Evolutionary conservation across 305 asterid species (phyloP).

Genomic region (Rubia peregrina): DNA sequence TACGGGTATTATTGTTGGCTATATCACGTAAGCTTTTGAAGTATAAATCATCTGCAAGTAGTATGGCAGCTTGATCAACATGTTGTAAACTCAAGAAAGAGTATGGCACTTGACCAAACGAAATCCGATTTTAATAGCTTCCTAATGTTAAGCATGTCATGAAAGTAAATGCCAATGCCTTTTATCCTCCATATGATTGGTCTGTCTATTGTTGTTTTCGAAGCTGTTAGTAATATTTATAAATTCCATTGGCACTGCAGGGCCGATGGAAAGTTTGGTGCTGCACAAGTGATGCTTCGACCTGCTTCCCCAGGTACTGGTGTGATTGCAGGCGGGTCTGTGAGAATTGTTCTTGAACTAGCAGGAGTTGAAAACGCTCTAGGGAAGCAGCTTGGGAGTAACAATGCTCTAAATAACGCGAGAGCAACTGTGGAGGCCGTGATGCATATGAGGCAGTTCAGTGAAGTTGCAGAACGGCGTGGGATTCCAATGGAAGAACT

Average conservation of each 20-base stretch:
- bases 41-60: background rate
- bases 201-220: background rate
- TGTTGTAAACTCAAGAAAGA: no score
- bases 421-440: conserved; percentile 89
- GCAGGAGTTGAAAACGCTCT: conserved; percentile 93
- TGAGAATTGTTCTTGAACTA: conserved; percentile 74
- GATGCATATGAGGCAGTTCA: conserved; percentile 75
- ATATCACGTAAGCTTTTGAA: background rate
- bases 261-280: conserved; percentile 76
- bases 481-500: conserved; percentile 95
- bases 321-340: conserved; percentile 95
- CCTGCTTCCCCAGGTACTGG: conserved; percentile 98
- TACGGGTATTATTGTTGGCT: background rate
- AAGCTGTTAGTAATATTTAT: background rate
- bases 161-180: no score
- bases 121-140: background rate
- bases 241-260: conserved; percentile 30
- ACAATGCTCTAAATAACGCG: conserved; percentile 91
- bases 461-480: conserved; percentile 76
- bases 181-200: background rate
- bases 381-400: conserved; percentile 90
- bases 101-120: background rate
- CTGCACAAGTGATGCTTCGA: conserved; percentile 95
- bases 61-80: no score
- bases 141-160: background rate